Percentiles rank a stretch among this genome's conserved stretches.
These are phyloP conservation scores for Saksenaea vasiformis DNA, from an alignment of 371 early-diverging fungal species.

Conservation along the genomic window DNA sequence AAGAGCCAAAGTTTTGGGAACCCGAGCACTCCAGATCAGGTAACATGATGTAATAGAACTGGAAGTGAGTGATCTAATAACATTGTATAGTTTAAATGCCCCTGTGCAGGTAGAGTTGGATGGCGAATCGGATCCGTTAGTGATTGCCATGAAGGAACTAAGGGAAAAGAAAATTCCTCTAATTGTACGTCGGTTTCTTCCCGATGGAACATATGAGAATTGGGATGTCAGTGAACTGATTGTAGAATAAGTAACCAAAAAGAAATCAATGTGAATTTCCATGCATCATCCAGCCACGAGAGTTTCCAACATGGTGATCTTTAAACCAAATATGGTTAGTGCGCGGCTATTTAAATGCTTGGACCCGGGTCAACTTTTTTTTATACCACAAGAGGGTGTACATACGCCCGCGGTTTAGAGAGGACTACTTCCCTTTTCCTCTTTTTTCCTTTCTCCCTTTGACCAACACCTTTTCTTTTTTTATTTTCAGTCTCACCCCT, in stretches of 20 bases:
- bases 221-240: slow-evolving; percentile 97
- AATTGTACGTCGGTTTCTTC: slow-evolving; percentile 94
- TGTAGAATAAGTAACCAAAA: slow-evolving; percentile 38
- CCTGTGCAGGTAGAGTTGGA: slow-evolving; percentile 98
- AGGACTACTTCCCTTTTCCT: background rate
- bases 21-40: slow-evolving; percentile 85
- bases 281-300: background rate
- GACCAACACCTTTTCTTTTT: background rate
- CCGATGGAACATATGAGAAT: slow-evolving; percentile 97
- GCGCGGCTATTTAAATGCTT: slow-evolving; percentile 5
- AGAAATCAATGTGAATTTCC: slow-evolving; percentile 8
- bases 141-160: slow-evolving; percentile 98
- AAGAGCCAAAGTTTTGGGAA: slow-evolving; percentile 96
- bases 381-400: slow-evolving; percentile 1
- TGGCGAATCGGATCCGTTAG: slow-evolving; percentile 97
- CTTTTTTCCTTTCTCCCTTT: background rate
- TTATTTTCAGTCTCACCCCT: background rate
- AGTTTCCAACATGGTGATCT: background rate
- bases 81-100: slow-evolving; percentile 88
- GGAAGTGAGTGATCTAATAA: background rate
- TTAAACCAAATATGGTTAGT: slow-evolving; percentile 5
- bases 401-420: slow-evolving; percentile 2
- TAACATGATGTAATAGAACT: slow-evolving; percentile 20
- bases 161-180: slow-evolving; percentile 95
- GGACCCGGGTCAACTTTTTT: slow-evolving; percentile 2